These are phyloP conservation scores for Tagetes erecta DNA, from an alignment of 129 eudicot genomes.

Conservation along the genomic window DNA sequence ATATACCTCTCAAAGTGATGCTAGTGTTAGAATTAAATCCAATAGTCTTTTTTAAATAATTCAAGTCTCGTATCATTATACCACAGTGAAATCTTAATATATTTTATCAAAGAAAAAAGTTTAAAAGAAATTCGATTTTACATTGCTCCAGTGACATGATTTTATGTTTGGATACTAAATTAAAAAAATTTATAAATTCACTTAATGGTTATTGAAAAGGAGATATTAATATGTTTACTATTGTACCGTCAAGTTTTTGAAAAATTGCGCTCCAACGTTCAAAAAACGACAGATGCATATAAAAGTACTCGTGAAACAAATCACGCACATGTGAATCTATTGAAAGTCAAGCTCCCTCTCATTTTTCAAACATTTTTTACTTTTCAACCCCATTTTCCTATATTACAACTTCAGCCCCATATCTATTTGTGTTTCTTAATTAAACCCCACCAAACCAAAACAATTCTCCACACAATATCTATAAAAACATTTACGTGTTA, in stretches of 20 bases:
- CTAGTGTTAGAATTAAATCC: no score
- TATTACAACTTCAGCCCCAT: slow-evolving; percentile 21
- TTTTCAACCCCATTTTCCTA: not conserved
- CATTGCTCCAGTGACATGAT: no score
- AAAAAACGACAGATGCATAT: slow-evolving; percentile 30
- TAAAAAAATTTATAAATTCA: no score
- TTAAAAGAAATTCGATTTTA: no score
- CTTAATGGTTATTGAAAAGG: no score
- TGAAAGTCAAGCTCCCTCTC: slow-evolving; percentile 44
- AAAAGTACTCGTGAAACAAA: slow-evolving; percentile 61
- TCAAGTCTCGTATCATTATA: no score
- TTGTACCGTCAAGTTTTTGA: slow-evolving; percentile 39
- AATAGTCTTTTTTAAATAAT: no score
- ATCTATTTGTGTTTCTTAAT: slow-evolving; percentile 13
- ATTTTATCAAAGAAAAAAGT: no score
- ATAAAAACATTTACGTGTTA: no score
- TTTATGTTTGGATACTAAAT: no score
- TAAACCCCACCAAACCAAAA: slow-evolving; percentile 5
- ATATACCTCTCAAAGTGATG: no score
- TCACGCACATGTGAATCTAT: slow-evolving; percentile 66
- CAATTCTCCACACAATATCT: not conserved
- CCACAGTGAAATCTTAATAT: no score
- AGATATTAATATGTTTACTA: slow-evolving; percentile 2
- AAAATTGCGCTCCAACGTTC: slow-evolving; percentile 95
- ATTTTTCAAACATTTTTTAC: slow-evolving; percentile 24